Evolutionary conservation across 352 stramenopile genomes (phyloP), one percentile per base, ranked within the genome.

Genomic region (Poterioochromonas sp.): DNA sequence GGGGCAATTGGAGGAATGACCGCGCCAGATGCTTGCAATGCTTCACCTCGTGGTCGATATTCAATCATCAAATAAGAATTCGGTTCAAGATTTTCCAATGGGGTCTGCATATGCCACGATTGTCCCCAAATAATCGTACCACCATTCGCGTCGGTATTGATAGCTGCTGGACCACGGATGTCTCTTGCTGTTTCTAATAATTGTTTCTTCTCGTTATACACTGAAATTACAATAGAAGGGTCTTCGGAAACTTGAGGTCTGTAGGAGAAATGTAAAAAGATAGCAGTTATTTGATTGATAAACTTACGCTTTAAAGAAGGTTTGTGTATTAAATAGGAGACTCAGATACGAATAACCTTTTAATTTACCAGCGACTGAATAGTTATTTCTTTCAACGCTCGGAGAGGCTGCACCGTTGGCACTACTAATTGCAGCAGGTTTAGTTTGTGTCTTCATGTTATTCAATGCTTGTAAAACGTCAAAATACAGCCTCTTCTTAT

Each of bases 71-170:
- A 41, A 44, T 83, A 81, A 29, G 68, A 81, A 8, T 76, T 68
- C 87, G 85, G n/a, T 51, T 78, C 44, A 22, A 95, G 81, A 73
- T 93, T 94, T 83, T 95, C 90, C 15, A 96, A 76, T n/a, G 90
- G 89, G 0, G 89, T 95, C 77, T 95, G 89, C 90, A 95, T 95
- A 81, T 95, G 88, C 90, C 90, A 96, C 35, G 90, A 94, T 77
- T 92, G 90, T 15, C 87, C 85, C 88, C 90, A 96, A 77, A 76
- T 85, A 29, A 85, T 32, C 5, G 12, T 39, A 68, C 29, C 58
- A 29, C 12, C 29, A 26, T 68, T 35, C 29, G 5, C 12, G 5
- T 68, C 26, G 12, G 12, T 40, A 12, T 68, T 32, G 26, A 68
- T 3, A 5, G 40, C 5, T 5, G 18, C 63, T n/a, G 65, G 65